Base-by-base conservation (phyloP, 192 early-diverging fungal species). In the Spizellomyces sp. region DNA sequence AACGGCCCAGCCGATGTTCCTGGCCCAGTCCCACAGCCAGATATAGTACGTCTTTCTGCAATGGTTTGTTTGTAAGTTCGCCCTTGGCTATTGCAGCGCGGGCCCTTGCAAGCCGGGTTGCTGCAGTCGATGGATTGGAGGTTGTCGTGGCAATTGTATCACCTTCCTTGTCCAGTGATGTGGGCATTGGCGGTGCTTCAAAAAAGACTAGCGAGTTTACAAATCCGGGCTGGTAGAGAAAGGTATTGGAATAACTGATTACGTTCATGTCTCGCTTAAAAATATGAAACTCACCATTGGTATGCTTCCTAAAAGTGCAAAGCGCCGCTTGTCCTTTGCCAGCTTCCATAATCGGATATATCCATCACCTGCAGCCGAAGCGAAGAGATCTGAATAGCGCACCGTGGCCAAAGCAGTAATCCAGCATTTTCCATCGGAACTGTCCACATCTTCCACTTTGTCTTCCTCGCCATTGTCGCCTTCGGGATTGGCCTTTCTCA, bases 1-100 rank as follows among this genome's bases (percentile, higher is more conserved):
- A 99, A 54, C 97, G 87, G 9, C 97, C 97, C 48, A 93, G 70
- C 69, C 87, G 84, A 68, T 94, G 93, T 79, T 99, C 97, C 75
- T 95, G 93, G 19, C 95, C 96, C 46, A 91, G 77, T 6, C 86
- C 96, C 2, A 85, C 87, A 4, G 88, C 86, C 46, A 98, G 66
- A 69, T 81, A 77, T 41, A 84, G 69, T 14, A 63, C 27, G 64
- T 78, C 69, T n/a, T 69, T 60, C 17, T 50, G 8, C 10, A 45
- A 6, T 21, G 62, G 9, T 0, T 42, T 52, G 5, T 42, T 45
- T 36, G 27, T 36, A 42, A 14, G 7, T 22, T 42, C 22, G 46
- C 42, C 57, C 15, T 41, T 14, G n/a, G 73, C 52, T 17, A 66
- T 22, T 42, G 62, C 55, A 4, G 71, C 52, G 21, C 46, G 15